Evolutionary conservation across 140 eudicot species (phyloP).

Genomic region (Bidens hawaiensis): DNA sequence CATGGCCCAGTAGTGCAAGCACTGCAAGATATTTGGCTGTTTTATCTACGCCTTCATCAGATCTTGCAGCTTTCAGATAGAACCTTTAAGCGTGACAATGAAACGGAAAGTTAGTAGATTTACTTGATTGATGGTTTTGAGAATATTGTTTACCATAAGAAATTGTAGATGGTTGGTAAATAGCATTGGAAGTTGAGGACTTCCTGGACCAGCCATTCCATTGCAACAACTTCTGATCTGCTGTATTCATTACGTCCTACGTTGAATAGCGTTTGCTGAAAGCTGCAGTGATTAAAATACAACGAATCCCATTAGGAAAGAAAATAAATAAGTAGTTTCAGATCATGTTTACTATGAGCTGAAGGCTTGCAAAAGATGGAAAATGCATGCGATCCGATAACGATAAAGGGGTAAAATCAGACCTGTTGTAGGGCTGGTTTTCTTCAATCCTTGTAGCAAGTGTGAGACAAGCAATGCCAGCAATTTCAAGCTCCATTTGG

Average conservation of each 20-base stretch:
- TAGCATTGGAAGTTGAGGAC: slow-evolving; percentile 82
- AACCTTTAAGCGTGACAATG: slow-evolving; percentile 10
- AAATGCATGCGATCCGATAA: background rate
- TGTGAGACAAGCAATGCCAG: slow-evolving; percentile 92
- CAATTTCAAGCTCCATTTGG: slow-evolving; percentile 72
- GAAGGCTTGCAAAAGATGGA: background rate
- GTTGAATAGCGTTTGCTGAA: background rate
- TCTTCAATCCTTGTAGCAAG: slow-evolving; percentile 96
- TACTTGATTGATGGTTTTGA: background rate
- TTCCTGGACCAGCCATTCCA: slow-evolving; percentile 99
- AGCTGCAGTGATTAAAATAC: slow-evolving; percentile 17
- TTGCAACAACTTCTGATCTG: slow-evolving; percentile 90
- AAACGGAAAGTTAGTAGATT: slow-evolving; percentile 4
- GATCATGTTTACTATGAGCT: slow-evolving; percentile 5
- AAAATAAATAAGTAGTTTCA: background rate
- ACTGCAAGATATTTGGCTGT: slow-evolving; percentile 69
- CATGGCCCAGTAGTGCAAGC: slow-evolving; percentile 66
- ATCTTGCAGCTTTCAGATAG: slow-evolving; percentile 62
- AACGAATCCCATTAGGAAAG: background rate
- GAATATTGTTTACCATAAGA: slow-evolving; percentile 59
- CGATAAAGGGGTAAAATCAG: slow-evolving; percentile 4
- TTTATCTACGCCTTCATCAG: slow-evolving; percentile 50
- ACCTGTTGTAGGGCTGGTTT: slow-evolving; percentile 94
- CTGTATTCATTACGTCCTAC: slow-evolving; percentile 38
- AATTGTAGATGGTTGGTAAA: slow-evolving; percentile 86